A percentile compares a stretch with the other conserved stretches of the same genome.
These are phyloP conservation scores for Gracilaria caudata DNA, from an alignment of 23 red algal species.

Conservation along the genomic window DNA sequence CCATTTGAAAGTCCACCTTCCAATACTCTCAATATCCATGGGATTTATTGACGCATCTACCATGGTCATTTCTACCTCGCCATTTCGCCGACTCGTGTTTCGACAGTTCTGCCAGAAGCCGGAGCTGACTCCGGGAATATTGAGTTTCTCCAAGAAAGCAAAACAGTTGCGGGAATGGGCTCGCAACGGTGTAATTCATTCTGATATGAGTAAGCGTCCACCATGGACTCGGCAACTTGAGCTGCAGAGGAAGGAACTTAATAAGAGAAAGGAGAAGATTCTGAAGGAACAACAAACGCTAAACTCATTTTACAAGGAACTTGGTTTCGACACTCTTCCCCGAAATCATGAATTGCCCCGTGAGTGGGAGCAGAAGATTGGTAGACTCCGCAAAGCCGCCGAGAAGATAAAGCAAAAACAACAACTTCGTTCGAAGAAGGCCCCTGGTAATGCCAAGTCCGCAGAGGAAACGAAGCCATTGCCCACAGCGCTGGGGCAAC, in stretches of 20 bases:
- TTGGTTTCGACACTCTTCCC: slow-evolving; percentile 30
- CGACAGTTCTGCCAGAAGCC: background rate
- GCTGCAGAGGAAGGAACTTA: background rate
- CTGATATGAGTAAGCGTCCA: background rate
- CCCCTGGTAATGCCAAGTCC: background rate
- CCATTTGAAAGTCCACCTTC: background rate
- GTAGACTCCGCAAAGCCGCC: slow-evolving; percentile 4
- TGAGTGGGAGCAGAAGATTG: slow-evolving; percentile 27
- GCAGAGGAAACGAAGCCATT: background rate
- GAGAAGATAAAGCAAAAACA: slow-evolving; percentile 43
- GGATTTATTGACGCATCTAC: background rate
- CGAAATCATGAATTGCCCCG: slow-evolving; percentile 28
- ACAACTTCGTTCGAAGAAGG: slow-evolving; percentile 44
- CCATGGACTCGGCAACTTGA: slow-evolving; percentile 11
- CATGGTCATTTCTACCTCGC: background rate
- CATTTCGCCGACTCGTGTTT: background rate
- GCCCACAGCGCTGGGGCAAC: background rate
- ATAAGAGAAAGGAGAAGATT: slow-evolving; percentile 26
- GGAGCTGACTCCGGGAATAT: background rate
- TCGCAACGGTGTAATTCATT: slow-evolving; percentile 5
- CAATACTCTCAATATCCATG: background rate
- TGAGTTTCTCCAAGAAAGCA: slow-evolving; percentile 28
- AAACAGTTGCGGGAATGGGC: slow-evolving; percentile 41
- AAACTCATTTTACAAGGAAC: slow-evolving; percentile 22
- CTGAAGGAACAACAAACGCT: slow-evolving; percentile 13